Evolutionary conservation across 1,284 basidiomycete species (phyloP).

Genomic region (Moesziomyces antarcticus): DNA sequence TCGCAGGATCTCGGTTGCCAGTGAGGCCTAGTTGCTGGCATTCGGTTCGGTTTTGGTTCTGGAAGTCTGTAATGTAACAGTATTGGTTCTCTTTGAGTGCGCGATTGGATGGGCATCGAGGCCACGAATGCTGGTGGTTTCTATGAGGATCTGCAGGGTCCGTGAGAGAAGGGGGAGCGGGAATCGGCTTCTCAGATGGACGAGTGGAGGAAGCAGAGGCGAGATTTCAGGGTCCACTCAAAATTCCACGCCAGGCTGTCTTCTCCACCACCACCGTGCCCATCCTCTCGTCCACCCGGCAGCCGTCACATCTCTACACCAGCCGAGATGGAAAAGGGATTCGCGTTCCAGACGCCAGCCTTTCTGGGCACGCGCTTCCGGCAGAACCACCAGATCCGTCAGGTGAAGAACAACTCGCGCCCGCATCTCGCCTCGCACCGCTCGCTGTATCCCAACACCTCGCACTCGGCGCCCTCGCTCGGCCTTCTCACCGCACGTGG

Average conservation of each 20-base stretch:
- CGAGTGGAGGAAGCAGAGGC: too few relatives aligned
- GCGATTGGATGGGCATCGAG: neutral
- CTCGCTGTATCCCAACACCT: constrained; percentile 12
- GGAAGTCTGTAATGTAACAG: neutral
- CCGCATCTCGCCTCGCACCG: constrained; percentile 18
- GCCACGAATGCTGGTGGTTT: neutral
- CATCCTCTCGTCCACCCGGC: too few relatives aligned
- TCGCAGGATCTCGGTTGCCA: constrained; percentile 32
- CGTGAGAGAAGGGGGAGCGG: too few relatives aligned
- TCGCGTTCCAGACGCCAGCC: constrained; percentile 14
- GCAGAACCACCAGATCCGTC: constrained; percentile 34
- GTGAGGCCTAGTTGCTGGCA: constrained; percentile 18
- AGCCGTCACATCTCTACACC: neutral
- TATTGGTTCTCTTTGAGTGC: neutral
- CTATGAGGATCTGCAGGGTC: too few relatives aligned
- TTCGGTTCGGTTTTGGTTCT: neutral
- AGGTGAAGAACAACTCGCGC: constrained; percentile 31
- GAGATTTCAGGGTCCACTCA: too few relatives aligned
- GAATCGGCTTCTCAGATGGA: too few relatives aligned
- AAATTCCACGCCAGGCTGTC: too few relatives aligned
- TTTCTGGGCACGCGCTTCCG: constrained; percentile 18
- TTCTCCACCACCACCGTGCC: too few relatives aligned
- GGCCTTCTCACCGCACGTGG: constrained; percentile 14
- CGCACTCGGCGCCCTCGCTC: constrained; percentile 18
- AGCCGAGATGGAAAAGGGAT: constrained; percentile 15